Conservation (phyloP, 2,329 filamentous ascomycete species). For the Apiospora arundinis region DNA sequence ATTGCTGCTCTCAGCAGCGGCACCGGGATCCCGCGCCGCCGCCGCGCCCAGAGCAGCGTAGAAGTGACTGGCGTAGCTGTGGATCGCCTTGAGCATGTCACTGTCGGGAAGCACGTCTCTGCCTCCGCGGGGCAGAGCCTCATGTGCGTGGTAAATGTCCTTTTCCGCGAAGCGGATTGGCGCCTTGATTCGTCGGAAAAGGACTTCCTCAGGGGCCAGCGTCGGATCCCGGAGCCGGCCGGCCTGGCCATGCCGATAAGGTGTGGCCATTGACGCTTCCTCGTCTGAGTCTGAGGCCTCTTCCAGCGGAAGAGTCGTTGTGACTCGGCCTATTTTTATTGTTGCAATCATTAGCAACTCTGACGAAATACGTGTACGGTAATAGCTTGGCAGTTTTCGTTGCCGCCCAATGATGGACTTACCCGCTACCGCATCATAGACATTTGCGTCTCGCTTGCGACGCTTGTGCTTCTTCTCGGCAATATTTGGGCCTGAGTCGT, state of each 20-base stretch:
- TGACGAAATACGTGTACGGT: background rate
- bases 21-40: constrained; percentile 17
- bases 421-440: constrained; percentile 80
- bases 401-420: constrained; percentile 29
- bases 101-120: constrained; percentile 66
- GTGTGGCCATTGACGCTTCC: constrained; percentile 3
- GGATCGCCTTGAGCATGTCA: constrained; percentile 72
- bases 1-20: constrained; percentile 24
- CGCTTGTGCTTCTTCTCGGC: constrained; percentile 30
- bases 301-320: constrained; percentile 38
- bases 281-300: constrained; percentile 31
- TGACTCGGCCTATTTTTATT: constrained; percentile 41
- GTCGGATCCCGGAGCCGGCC: constrained; percentile 40
- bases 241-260: constrained; percentile 28
- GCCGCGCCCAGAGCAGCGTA: constrained; percentile 55
- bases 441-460: constrained; percentile 51
- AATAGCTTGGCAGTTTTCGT: background rate
- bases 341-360: background rate
- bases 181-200: constrained; percentile 70
- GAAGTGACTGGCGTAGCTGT: constrained; percentile 71
- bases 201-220: constrained; percentile 72
- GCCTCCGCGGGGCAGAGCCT: constrained; percentile 55
- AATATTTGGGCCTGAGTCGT: constrained; percentile 31
- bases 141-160: constrained; percentile 73
- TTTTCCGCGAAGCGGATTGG: constrained; percentile 72